Evolutionary conservation across 169 alveolate species (phyloP), one percentile per base, ranked within the genome.

Genomic region (Babesia gibsoni): DNA sequence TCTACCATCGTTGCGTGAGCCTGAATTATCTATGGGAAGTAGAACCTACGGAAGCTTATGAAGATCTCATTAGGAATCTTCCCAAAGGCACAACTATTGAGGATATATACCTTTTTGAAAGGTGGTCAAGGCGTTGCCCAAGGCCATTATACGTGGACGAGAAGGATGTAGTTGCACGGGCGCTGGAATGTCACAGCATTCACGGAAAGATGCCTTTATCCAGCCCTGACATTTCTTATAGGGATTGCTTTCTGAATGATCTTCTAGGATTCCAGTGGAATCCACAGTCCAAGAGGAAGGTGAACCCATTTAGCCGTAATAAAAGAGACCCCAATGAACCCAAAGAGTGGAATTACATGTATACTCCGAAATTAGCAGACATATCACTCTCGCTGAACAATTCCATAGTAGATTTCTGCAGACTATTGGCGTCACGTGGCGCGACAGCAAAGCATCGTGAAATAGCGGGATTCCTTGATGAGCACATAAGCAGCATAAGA

Each of bases 71-170:
- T 4, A 27, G 25, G 12, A 29, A 32, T 20, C 30, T 58, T 45
- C 53, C 67, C 10, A 20, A 52, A 2, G 67, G 42, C 5, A 25
- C 41, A 7, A 14, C 74, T 10, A 46, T 67, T 5, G 77, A 67
- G 36, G 86, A 77, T 32, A 50, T 57, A 2, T 77, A 77, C 49
- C 25, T 66, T 39, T 77, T 77, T 29, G 86, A 77, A 46, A 77
- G 67, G 35, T 77, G 70, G 67, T 57, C 86, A 8, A 37, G 75
- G 42, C 52, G 56, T 30, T 67, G 82, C 59, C 86, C 86, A 2
- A 50, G 46, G 16, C 86, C 86, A 8, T 46, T 67, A 12, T 77
- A 67, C 43, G 59, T 46, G 39, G 59, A 67, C 39, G 37, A 32
- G 6, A 25, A n/a, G 3, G 30, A 23, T 9, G 30, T 67, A 23